Evolutionary conservation across 2,329 filamentous ascomycete genomes (phyloP).

Genomic region (Pseudogymnoascus sp.): DNA sequence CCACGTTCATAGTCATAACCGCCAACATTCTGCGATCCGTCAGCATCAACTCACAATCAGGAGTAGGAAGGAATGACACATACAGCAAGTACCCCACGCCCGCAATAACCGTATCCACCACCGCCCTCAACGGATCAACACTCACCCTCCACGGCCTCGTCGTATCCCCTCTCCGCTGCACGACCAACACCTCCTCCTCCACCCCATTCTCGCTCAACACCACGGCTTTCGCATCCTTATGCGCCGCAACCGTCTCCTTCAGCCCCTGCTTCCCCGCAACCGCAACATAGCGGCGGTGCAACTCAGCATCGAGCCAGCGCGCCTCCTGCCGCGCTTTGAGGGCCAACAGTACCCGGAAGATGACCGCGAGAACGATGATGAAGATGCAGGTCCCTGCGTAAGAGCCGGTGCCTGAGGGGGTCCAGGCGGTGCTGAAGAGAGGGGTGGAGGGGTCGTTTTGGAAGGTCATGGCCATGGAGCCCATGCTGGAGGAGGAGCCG

Average conservation of each 20-base stretch:
- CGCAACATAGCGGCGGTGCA: conserved; percentile 69
- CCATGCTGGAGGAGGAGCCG: background rate
- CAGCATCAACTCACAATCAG: conserved; percentile 11
- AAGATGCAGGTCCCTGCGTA: conserved; percentile 94
- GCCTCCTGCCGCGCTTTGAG: conserved; percentile 56
- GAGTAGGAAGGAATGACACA: conserved; percentile 34
- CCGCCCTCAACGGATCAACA: conserved; percentile 68
- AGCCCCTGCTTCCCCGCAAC: conserved; percentile 55
- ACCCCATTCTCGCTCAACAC: conserved; percentile 68
- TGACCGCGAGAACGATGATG: conserved; percentile 65
- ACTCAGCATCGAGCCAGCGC: conserved; percentile 63
- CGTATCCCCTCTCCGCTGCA: conserved; percentile 48
- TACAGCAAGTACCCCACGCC: conserved; percentile 81
- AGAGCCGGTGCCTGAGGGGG: conserved; percentile 58
- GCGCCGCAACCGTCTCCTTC: conserved; percentile 35
- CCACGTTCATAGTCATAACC: conserved; percentile 84
- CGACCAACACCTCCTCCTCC: conserved; percentile 72
- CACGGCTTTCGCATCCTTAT: conserved; percentile 52
- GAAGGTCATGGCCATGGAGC: conserved; percentile 54
- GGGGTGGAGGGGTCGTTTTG: conserved; percentile 55
- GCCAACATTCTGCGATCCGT: conserved; percentile 66
- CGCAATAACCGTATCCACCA: conserved; percentile 63
- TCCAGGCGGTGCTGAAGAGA: conserved; percentile 65
- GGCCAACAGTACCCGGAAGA: conserved; percentile 66
- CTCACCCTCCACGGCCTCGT: conserved; percentile 71